phyloP scores from a whole-genome alignment of 1,284 basidiomycete species.

The Farysia itapuensis region DNA sequence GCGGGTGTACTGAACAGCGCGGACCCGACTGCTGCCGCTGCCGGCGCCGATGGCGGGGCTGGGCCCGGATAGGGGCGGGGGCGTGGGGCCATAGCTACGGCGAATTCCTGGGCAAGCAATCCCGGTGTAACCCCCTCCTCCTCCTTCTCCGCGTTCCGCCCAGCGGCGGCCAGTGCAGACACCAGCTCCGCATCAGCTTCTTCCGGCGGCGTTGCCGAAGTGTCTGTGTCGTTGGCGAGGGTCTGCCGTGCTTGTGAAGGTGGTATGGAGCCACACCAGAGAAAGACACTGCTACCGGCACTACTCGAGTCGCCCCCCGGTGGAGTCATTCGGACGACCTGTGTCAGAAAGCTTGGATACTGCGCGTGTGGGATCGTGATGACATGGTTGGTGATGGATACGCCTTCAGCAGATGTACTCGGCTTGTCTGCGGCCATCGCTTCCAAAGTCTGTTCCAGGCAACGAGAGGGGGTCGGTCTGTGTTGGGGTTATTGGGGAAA shows the following conservation, averaged over 20 bases:
- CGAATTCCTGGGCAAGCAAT: slow-evolving; percentile 18
- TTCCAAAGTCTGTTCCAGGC: not conserved
- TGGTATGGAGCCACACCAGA: slow-evolving; percentile 10
- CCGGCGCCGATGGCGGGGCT: slow-evolving; percentile 1
- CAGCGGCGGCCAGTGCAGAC: slow-evolving; percentile 8
- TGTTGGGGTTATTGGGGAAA: too few species aligned
- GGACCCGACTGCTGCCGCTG: slow-evolving; percentile 1
- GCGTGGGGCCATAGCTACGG: slow-evolving; percentile 23
- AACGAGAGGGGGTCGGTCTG: too few species aligned
- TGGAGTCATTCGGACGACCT: too few species aligned
- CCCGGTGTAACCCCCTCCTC: not conserved
- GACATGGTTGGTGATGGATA: slow-evolving; percentile 16
- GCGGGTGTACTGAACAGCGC: slow-evolving; percentile 3
- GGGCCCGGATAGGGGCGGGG: not conserved
- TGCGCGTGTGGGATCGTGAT: slow-evolving; percentile 11
- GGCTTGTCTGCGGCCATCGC: not conserved
- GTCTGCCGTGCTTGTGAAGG: slow-evolving; percentile 4
- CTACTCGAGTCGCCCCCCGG: not conserved
- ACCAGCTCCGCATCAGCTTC: slow-evolving; percentile 8
- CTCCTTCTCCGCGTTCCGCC: not conserved
- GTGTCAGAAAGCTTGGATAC: slow-evolving; percentile 11
- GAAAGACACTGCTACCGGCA: slow-evolving; percentile 6
- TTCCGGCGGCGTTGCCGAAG: not conserved
- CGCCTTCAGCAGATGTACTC: not conserved
- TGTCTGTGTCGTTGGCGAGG: not conserved